Conservation (phyloP, 1,284 basidiomycete genomes). For the Rhodotorula sp. region DNA sequence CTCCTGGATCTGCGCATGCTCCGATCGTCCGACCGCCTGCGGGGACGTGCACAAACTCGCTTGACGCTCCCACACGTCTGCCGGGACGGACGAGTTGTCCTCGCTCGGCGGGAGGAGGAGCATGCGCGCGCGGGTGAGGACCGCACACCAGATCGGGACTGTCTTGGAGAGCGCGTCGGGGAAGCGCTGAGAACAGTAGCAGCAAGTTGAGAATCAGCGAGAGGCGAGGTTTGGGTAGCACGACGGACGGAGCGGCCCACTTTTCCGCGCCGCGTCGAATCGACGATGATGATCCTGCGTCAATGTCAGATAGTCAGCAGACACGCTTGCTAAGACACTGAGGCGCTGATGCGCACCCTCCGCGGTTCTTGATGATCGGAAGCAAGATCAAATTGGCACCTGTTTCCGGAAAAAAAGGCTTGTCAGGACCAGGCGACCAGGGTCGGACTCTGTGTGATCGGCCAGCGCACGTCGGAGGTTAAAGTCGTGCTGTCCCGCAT, state of each 20-base stretch:
- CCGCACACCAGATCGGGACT: slow-evolving; percentile 91
- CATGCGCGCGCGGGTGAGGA: slow-evolving; percentile 69
- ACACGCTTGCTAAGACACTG: neutral
- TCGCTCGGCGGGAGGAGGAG: slow-evolving; percentile 47
- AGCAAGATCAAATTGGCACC: slow-evolving; percentile 81
- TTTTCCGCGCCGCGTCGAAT: slow-evolving; percentile 90
- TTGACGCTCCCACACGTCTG: slow-evolving; percentile 39
- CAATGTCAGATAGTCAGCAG: neutral
- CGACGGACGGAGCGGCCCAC: slow-evolving; percentile 28
- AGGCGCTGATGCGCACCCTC: slow-evolving; percentile 58
- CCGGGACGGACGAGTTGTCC: slow-evolving; percentile 44
- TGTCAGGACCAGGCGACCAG: neutral
- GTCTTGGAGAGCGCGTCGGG: slow-evolving; percentile 95
- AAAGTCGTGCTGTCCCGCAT: slow-evolving; percentile 82
- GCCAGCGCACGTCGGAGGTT: slow-evolving; percentile 61
- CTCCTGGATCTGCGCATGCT: slow-evolving; percentile 68
- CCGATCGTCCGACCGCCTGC: slow-evolving; percentile 53
- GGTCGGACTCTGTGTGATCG: neutral
- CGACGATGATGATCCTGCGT: slow-evolving; percentile 76
- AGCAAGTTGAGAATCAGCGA: neutral
- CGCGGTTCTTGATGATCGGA: slow-evolving; percentile 56
- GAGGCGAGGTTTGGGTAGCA: neutral
- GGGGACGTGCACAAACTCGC: slow-evolving; percentile 67
- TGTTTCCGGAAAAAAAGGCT: slow-evolving; percentile 38
- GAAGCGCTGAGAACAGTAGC: slow-evolving; percentile 57